These are phyloP conservation scores for Vitis hybrid DNA, from an alignment of 177 flowering plant genomes.

Conservation along the genomic window DNA sequence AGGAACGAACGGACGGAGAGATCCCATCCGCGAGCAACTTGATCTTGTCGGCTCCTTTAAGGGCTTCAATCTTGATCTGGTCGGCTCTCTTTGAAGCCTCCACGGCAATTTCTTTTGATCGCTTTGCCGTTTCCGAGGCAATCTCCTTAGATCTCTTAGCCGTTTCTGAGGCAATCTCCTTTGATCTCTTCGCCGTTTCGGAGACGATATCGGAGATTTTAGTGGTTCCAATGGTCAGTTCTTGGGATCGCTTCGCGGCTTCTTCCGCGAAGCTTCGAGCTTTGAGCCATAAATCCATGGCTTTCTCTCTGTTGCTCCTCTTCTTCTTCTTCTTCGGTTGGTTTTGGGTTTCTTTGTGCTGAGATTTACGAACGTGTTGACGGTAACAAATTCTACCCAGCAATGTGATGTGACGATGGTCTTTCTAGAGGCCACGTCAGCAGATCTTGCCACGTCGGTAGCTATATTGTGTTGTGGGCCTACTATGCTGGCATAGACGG, in stretches of 20 bases:
- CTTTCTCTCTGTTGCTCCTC: too few relatives aligned
- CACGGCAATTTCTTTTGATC: conserved; percentile 52
- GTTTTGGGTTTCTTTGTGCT: too few relatives aligned
- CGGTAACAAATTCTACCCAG: too few relatives aligned
- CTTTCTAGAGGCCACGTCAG: too few relatives aligned
- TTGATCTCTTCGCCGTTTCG: conserved; percentile 54
- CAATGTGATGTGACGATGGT: too few relatives aligned
- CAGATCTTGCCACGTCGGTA: too few relatives aligned
- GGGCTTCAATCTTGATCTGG: conserved; percentile 52
- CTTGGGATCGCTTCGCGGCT: conserved; percentile 59
- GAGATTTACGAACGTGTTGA: too few relatives aligned
- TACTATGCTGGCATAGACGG: too few relatives aligned
- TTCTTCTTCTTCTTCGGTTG: too few relatives aligned
- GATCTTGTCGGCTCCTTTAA: conserved; percentile 59
- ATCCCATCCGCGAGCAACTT: conserved; percentile 56
- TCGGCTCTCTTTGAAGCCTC: conserved; percentile 71
- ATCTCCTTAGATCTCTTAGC: conserved; percentile 39
- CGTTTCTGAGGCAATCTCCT: conserved; percentile 44
- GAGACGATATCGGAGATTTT: conserved; percentile 13
- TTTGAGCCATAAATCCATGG: conserved; percentile 77
- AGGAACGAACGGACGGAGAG: conserved; percentile 13
- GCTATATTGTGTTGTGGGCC: too few relatives aligned
- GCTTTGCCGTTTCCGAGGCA: conserved; percentile 59
- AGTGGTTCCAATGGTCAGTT: conserved; percentile 31
- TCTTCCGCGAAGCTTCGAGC: conserved; percentile 81